Base-by-base conservation (phyloP, 495 filamentous ascomycete genomes). In the Aspergillus hancockii region DNA sequence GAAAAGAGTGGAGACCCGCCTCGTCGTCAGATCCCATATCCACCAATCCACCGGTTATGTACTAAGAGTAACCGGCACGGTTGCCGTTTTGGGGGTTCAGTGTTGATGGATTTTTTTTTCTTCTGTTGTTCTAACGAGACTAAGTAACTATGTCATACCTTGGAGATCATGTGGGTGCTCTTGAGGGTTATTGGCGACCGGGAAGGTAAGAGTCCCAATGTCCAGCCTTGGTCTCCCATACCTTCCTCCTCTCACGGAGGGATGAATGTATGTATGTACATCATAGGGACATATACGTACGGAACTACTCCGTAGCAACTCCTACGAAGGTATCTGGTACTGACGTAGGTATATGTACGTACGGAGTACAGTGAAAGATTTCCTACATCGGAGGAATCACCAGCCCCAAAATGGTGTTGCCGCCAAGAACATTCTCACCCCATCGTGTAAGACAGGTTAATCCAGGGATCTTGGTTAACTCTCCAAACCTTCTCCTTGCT, bases 1-100 rank as follows among this genome's bases (percentile, higher is more conserved):
- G 8, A 36, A 10, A 5, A 36, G 3, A 57, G 60, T 58, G 60
- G 60, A 54, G 60, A 59, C 28, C 50, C 45, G 31, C 55, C 55
- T 53, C 49, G 49, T 59, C 49, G 49, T 58, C 40, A 34, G 30
- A 53, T 59, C 32, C 28, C 38, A 38, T 22, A 43, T 19, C 43
- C 25, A 32, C 57, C 57, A 52, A 36, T 36, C 18, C 50, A 22
- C 50, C 18, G 21, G 10, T 19, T 47, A 6, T 1, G 19, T 23
- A 47, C 41, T 12, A 4, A 45, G 10, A n/a, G 7, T 28, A 16
- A 18, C 40, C 40, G 40, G 40, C 40, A 19, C 40, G 40, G 40
- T 43, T 43, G 2, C 40, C 40, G 2, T 43, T 9, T 43, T 7
- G 14, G 16, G 36, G 8, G 16, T 18, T 43, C 16, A 43, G 7